Base-by-base conservation (phyloP, 2,329 filamentous ascomycete genomes). In the Immersiporthe knoxdaviesiana region DNA sequence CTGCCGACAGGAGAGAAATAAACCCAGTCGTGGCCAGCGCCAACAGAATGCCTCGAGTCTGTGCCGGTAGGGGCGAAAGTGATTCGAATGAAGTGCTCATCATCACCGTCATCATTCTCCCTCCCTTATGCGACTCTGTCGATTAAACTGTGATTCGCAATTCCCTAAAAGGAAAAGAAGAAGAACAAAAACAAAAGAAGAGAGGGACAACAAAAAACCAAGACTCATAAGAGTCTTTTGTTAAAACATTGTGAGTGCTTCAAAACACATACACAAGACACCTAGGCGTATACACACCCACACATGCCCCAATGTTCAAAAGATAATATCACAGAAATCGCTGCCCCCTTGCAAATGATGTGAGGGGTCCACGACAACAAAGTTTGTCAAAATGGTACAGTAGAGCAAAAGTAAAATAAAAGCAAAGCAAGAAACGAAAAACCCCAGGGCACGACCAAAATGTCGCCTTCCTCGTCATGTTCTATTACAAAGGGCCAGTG, bases 1-100 rank as follows among this genome's bases (percentile, higher is more conserved):
- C 70, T 0, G 72, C 74, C 4, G 74, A 72, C 24, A 73, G 61
- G 24, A 78, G 73, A 1, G 77, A 78, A 1, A 77, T 37, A 47
- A 39, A 56, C 1, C 74, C 75, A 1, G 77, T 47, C 66, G 73
- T 70, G 1, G 73, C 52, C 24, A 78, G 69, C 44, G 62, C 74
- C 1, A 66, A 69, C 18, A 78, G 72, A 12, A 75, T 76, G 54
- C 65, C 65, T 12, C 74, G 75, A 44, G 75, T 72, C 11, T 62
- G 61, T 5, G 41, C 39, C 10, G 76, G 74, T 10, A 78, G 71
- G 12, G 74, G 74, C n/a, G 35, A 63, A 62, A 78, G 68, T 37
- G 70, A 66, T 44, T 65, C 73, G 62, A 50, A 41, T 14, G 39
- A 27, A 6, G 3, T 14, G 27, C 1, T 18, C 64, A 66, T 66